Conservation (phyloP, 768 basidiomycete species). For the Russula lepida region DNA sequence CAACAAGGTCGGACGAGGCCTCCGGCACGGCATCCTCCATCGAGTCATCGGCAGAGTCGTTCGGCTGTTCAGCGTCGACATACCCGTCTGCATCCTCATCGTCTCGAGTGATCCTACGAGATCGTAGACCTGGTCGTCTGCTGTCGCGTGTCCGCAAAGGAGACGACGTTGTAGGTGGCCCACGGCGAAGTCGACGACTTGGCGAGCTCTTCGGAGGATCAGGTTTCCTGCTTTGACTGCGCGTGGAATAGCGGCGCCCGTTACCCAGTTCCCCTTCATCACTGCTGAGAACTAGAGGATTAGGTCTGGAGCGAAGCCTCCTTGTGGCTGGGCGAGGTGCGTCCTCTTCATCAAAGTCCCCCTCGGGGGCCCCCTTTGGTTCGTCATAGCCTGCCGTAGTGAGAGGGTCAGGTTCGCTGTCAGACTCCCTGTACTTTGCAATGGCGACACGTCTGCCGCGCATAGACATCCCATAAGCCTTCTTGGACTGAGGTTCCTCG, state of each 20-base stretch:
- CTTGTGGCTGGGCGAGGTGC: slow-evolving; percentile 20
- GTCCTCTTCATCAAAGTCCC: slow-evolving; percentile 25
- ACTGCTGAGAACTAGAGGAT: slow-evolving; percentile 34
- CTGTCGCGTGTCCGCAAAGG: slow-evolving; percentile 7
- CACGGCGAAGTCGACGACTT: slow-evolving; percentile 25
- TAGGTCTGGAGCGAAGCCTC: slow-evolving; percentile 8
- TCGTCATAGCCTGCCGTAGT: slow-evolving; percentile 3
- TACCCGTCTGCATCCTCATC: slow-evolving; percentile 23
- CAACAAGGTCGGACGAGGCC: slow-evolving; percentile 37
- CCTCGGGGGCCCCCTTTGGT: slow-evolving; percentile 3
- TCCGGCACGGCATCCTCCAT: slow-evolving; percentile 50
- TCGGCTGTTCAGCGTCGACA: slow-evolving; percentile 14
- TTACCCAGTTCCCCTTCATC: slow-evolving; percentile 34
- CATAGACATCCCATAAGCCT: slow-evolving; percentile 19
- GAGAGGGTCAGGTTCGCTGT: slow-evolving; percentile 19
- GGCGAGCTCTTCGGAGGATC: slow-evolving; percentile 21
- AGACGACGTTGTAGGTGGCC: slow-evolving; percentile 29
- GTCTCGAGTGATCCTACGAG: slow-evolving; percentile 15
- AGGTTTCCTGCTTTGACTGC: slow-evolving; percentile 33
- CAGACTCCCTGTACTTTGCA: slow-evolving; percentile 28
- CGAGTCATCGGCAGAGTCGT: slow-evolving; percentile 32
- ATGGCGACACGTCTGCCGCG: slow-evolving; percentile 25
- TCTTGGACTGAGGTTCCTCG: slow-evolving; percentile 14
- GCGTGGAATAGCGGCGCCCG: slow-evolving; percentile 32
- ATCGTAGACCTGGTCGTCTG: slow-evolving; percentile 17